A percentile compares a stretch with the other conserved stretches of the same genome.
Conservation (phyloP, 768 basidiomycete species). For the Termitomyces sp. region DNA sequence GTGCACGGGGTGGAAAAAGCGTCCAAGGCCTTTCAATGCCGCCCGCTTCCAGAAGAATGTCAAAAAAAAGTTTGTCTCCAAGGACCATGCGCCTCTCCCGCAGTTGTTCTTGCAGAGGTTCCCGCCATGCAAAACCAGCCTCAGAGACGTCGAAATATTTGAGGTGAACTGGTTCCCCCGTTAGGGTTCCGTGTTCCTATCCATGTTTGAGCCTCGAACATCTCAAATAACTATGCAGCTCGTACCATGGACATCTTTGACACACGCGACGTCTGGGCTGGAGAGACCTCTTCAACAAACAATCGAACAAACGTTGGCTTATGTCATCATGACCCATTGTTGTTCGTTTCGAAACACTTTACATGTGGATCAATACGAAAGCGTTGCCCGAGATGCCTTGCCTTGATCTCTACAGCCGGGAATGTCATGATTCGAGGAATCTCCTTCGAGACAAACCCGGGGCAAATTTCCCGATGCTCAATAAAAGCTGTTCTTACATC, state of each 20-base stretch:
- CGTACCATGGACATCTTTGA: conserved; percentile 1
- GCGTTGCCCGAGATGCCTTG: neutral
- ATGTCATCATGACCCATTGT: conserved; percentile 6
- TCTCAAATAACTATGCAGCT: neutral
- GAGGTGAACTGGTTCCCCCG: conserved; percentile 16
- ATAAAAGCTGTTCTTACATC: neutral
- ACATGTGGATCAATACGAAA: neutral
- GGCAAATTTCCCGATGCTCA: neutral
- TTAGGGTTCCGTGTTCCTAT: conserved; percentile 14
- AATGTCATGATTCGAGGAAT: neutral
- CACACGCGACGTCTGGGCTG: neutral
- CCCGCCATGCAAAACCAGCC: conserved; percentile 55
- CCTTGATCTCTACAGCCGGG: neutral
- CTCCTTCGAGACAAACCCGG: neutral
- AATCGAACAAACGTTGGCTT: conserved; percentile 8
- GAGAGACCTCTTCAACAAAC: neutral
- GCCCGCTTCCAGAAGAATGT: conserved; percentile 64
- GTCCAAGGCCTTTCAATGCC: conserved; percentile 54
- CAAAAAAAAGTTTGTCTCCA: conserved; percentile 65
- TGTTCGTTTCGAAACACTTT: neutral
- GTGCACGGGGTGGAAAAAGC: conserved; percentile 65
- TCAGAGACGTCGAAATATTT: conserved; percentile 50
- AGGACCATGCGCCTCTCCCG: conserved; percentile 56
- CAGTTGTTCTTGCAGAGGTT: conserved; percentile 49
- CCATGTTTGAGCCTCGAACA: neutral